Conservation (phyloP, 805 yeast species). For the Cyberlindnera japonica region DNA sequence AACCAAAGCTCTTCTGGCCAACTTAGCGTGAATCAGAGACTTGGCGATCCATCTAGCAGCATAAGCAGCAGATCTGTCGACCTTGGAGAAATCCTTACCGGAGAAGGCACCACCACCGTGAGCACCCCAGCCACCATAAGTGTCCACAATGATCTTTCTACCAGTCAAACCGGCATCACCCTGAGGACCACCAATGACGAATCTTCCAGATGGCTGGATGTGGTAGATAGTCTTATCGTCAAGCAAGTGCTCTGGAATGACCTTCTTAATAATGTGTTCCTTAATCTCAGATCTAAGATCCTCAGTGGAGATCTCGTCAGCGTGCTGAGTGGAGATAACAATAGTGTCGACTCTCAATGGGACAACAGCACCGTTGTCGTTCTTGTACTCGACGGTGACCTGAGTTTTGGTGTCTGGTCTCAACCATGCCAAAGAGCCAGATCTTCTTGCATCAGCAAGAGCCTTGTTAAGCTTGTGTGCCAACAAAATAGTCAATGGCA, state of each 20-base stretch:
- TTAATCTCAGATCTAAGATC: conserved; percentile 78
- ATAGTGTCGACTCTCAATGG: conserved; percentile 97
- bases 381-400: conserved; percentile 94
- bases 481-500: conserved; percentile 91
- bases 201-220: conserved; percentile 99
- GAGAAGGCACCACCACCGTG: conserved; percentile 99
- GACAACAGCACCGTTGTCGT: conserved; percentile 91
- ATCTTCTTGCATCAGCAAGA: conserved; percentile 95
- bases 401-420: conserved; percentile 99
- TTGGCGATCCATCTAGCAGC: conserved; percentile 99
- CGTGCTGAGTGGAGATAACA: conserved; percentile 97
- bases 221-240: conserved; percentile 96
- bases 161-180: conserved; percentile 99
- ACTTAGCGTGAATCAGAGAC: conserved; percentile 90
- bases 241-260: conserved; percentile 83
- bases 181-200: conserved; percentile 99
- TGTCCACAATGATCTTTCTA: conserved; percentile 98
- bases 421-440: conserved; percentile 91
- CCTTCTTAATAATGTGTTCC: conserved; percentile 83
- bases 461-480: conserved; percentile 97
- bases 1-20: conserved; percentile 95
- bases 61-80: conserved; percentile 99
- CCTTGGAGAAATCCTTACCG: conserved; percentile 99
- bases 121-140: conserved; percentile 99
- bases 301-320: conserved; percentile 91